Conservation (phyloP, 2,329 filamentous ascomycete genomes). For the Akanthomyces lecanii region DNA sequence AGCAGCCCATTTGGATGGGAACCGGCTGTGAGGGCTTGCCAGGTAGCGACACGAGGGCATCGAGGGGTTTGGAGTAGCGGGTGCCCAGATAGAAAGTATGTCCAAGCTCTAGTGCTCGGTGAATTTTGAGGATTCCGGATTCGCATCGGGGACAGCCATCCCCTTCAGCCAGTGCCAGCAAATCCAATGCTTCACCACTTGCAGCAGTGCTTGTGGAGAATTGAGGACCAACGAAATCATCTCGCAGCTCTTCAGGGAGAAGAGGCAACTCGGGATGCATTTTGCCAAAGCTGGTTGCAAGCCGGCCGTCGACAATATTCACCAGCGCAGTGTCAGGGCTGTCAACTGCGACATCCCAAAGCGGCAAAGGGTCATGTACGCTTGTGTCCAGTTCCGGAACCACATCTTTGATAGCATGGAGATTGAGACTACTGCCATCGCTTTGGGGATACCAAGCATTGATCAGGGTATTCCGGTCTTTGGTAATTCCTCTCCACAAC, state of each 20-base stretch:
- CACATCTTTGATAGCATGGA: slow-evolving; percentile 60
- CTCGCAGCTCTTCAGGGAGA: slow-evolving; percentile 20
- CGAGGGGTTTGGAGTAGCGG: slow-evolving; percentile 74
- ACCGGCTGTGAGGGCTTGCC: slow-evolving; percentile 32
- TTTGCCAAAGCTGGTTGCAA: slow-evolving; percentile 25
- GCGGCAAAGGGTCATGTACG: slow-evolving; percentile 53
- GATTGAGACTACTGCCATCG: slow-evolving; percentile 37
- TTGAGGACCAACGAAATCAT: slow-evolving; percentile 6
- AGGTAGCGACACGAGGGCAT: slow-evolving; percentile 52
- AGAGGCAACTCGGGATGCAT: slow-evolving; percentile 25
- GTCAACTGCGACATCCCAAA: slow-evolving; percentile 40
- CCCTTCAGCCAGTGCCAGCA: slow-evolving; percentile 62
- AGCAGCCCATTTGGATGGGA: slow-evolving; percentile 88
- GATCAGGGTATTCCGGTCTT: slow-evolving; percentile 63
- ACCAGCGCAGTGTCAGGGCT: slow-evolving; percentile 23
- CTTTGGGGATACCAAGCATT: slow-evolving; percentile 61
- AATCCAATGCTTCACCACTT: slow-evolving; percentile 45
- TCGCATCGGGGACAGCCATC: slow-evolving; percentile 71
- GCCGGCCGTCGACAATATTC: slow-evolving; percentile 33
- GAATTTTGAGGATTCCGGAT: slow-evolving; percentile 56
- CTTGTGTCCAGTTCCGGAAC: slow-evolving; percentile 67
- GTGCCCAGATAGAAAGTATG: slow-evolving; percentile 95
- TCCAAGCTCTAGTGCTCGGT: slow-evolving; percentile 80
- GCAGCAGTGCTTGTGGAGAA: slow-evolving; percentile 18
- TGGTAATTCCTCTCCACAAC: slow-evolving; percentile 61